These are phyloP conservation scores for Paramecium sexaurelia DNA, from an alignment of 73 alveolate genomes.

Conservation along the genomic window DNA sequence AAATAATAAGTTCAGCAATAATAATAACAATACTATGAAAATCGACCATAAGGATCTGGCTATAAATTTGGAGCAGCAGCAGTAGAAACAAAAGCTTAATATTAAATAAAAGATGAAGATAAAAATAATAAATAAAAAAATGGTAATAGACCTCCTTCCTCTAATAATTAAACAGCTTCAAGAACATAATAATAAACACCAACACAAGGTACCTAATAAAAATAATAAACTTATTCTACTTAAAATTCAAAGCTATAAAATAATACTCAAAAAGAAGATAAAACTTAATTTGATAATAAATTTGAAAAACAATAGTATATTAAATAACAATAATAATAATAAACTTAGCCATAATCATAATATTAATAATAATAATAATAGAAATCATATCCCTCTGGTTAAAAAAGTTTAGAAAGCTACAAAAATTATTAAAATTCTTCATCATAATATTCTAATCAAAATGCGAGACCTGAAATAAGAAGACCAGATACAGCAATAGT, in stretches of 20 bases:
- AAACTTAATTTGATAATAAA: background rate
- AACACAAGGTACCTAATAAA: background rate
- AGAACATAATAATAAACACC: background rate
- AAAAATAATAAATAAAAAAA: background rate
- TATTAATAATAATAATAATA: background rate
- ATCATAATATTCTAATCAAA: background rate
- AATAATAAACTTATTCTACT: background rate
- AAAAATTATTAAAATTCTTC: background rate
- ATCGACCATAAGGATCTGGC: background rate
- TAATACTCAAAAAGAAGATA: background rate
- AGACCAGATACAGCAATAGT: conserved; percentile 51
- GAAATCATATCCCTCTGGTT: background rate
- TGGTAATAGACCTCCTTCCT: background rate
- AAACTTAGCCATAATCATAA: background rate
- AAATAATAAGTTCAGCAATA: background rate
- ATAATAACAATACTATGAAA: background rate
- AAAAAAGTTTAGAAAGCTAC: background rate
- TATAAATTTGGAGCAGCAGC: background rate
- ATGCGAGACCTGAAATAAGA: background rate
- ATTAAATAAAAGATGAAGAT: background rate
- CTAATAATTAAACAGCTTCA: background rate
- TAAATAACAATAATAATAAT: background rate
- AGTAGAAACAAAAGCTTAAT: background rate
- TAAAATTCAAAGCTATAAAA: background rate
- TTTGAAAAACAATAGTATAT: background rate